Evolutionary conservation across 1,284 basidiomycete species (phyloP), one percentile per base, ranked within the genome.

Genomic region (Ustilago trichophora): DNA sequence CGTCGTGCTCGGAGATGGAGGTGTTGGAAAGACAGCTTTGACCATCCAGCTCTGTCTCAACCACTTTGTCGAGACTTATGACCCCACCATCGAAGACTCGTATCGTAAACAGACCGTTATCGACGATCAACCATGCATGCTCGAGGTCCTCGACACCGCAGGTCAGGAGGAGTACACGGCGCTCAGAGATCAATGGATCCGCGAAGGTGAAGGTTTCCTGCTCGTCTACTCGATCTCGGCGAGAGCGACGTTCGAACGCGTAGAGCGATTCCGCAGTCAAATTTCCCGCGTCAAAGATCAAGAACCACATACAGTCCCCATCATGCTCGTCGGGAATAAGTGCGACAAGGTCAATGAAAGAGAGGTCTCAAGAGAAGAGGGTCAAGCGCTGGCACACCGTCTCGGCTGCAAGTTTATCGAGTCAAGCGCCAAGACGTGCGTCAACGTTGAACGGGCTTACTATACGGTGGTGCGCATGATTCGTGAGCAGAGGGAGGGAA

Each of bases 11-110:
- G 93, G 93, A 72, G 94, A 98, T 84, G 94, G 94, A 84, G 94
- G 94, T 84, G 94, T 97, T 29, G 94, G 94, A 70, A 98, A 97
- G 86, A 97, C 94, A 54, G 94, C 94, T 19, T 83, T 98, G 79
- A 94, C 93, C 69, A 93, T 97, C 44, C 75, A 78, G 50, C 76
- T 80, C n/a, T 80, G 77, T 62, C 66, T 75, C 48, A 75, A 75
- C 45, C 73, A 75, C 41, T 75, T 75, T 31, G 73, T 75, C 44
- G 71, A 81, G 62, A 77, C 80, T 16, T 73, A 76, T 68, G 75
- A 82, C 32, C 81, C 81, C 3, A 82, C 81, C 8, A 82, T 83
- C 59, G 82, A 83, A 59, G 82, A 83, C 40, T 79, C 78, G 41
- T 83, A 83, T 57, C 72, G 82, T 22, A 80, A 82, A 41, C 80